phyloP scores from a whole-genome alignment of 179 eudicot species.

The Nepenthes alata region DNA sequence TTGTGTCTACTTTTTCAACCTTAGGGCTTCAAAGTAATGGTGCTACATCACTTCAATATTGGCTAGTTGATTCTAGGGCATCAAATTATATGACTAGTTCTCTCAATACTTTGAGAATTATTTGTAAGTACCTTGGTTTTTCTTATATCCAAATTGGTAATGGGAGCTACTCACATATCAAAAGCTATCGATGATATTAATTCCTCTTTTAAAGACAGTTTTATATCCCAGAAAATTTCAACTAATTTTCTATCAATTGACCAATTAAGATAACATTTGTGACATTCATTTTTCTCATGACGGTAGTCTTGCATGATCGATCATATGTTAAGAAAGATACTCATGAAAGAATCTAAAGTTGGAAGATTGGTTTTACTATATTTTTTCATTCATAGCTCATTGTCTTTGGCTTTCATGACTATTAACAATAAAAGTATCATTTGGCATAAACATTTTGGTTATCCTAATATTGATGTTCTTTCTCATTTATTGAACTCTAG shows the following conservation, averaged over 20 bases:
- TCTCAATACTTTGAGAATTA: neutral
- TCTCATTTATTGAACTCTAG: slow-evolving; percentile 1
- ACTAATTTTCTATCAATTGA: neutral
- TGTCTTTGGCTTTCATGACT: slow-evolving; percentile 1
- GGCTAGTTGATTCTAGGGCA: neutral
- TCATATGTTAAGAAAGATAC: no score
- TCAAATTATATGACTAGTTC: neutral
- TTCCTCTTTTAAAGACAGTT: no score
- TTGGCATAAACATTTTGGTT: slow-evolving; percentile 2
- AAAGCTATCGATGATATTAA: neutral
- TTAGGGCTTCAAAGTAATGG: slow-evolving; percentile 2
- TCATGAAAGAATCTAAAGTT: neutral
- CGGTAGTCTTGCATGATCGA: neutral
- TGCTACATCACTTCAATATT: neutral
- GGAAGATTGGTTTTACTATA: neutral
- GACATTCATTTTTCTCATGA: neutral
- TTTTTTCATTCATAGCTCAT: neutral
- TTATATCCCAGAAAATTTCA: neutral
- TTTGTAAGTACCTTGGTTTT: neutral
- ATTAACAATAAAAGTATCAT: neutral
- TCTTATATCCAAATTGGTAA: neutral
- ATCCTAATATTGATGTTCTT: neutral
- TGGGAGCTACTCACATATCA: neutral
- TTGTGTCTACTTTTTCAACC: neutral
- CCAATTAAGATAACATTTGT: neutral